A percentile compares a stretch with the other conserved stretches of the same genome.
phyloP scores from a whole-genome alignment of 1,284 basidiomycete genomes.

The Amylostereum areolatum region DNA sequence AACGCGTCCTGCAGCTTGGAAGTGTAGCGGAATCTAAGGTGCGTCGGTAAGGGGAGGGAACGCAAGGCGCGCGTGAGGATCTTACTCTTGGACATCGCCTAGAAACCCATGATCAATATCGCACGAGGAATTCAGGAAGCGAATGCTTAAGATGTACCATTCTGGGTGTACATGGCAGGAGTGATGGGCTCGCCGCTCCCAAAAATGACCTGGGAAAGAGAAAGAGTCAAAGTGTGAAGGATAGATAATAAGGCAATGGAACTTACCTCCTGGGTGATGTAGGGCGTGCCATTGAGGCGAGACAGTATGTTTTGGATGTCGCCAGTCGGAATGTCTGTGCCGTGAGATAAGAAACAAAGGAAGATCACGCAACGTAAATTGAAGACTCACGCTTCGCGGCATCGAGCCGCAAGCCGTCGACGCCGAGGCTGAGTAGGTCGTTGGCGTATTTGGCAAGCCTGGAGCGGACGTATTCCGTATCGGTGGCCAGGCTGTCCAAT shows the following conservation, averaged over 20 bases:
- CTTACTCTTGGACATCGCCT: slow-evolving; percentile 64
- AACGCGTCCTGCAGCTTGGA: slow-evolving; percentile 47
- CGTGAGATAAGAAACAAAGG: not conserved
- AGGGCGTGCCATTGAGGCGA: slow-evolving; percentile 35
- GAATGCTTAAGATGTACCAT: slow-evolving; percentile 27
- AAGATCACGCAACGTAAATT: not conserved
- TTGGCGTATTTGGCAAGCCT: slow-evolving; percentile 52
- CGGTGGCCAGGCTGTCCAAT: slow-evolving; percentile 44
- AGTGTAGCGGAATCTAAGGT: slow-evolving; percentile 56
- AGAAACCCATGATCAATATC: too few relatives aligned
- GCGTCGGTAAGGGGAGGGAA: not conserved
- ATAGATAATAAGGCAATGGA: not conserved
- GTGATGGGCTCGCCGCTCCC: slow-evolving; percentile 46
- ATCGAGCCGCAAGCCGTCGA: slow-evolving; percentile 61
- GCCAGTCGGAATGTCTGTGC: slow-evolving; percentile 41
- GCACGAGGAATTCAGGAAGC: not conserved
- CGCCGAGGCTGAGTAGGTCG: slow-evolving; percentile 55
- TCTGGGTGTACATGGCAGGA: slow-evolving; percentile 47
- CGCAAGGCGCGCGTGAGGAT: not conserved
- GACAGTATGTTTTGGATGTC: slow-evolving; percentile 49
- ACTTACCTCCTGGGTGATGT: slow-evolving; percentile 50
- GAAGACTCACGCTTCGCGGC: slow-evolving; percentile 52
- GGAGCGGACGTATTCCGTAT: slow-evolving; percentile 52
- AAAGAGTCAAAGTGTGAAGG: slow-evolving; percentile 6
- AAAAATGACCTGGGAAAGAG: slow-evolving; percentile 30